phyloP scores from a whole-genome alignment of 306 rosid genomes.

The Quercus berberidifolia region DNA sequence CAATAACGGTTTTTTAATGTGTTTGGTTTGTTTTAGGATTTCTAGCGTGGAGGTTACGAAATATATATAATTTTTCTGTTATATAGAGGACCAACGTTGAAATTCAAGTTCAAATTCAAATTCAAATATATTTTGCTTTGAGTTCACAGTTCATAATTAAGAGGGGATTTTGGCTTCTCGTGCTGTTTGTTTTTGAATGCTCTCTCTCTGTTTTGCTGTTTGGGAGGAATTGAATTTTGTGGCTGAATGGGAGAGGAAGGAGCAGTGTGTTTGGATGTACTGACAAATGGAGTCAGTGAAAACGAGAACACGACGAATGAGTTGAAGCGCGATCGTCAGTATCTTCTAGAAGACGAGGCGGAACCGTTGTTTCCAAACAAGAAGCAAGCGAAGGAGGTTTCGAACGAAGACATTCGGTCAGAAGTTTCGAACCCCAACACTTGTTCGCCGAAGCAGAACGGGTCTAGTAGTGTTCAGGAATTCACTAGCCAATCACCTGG shows the following conservation, averaged over 20 bases:
- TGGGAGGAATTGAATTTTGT: constrained; percentile 11
- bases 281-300: constrained; percentile 43
- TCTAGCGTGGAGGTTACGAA: constrained; percentile 11
- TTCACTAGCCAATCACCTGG: constrained; percentile 70
- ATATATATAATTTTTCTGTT: not conserved
- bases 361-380: constrained; percentile 46
- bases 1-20: not conserved
- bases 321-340: constrained; percentile 64
- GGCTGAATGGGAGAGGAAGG: constrained; percentile 75
- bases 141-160: constrained; percentile 11
- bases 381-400: constrained; percentile 73
- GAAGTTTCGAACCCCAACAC: constrained; percentile 77
- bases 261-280: constrained; percentile 38
- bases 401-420: constrained; percentile 79
- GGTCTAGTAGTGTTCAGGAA: constrained; percentile 51
- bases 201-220: constrained; percentile 27
- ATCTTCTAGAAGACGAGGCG: constrained; percentile 34
- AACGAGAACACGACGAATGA: constrained; percentile 37
- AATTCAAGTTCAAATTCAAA: not conserved
- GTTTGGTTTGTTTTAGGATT: not conserved
- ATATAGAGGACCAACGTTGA: not conserved
- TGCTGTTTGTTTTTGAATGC: constrained; percentile 43
- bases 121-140: constrained; percentile 3
- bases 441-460: constrained; percentile 52
- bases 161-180: not conserved